Conservation (phyloP, 345 rosid species). For the Boechera retrofracta region DNA sequence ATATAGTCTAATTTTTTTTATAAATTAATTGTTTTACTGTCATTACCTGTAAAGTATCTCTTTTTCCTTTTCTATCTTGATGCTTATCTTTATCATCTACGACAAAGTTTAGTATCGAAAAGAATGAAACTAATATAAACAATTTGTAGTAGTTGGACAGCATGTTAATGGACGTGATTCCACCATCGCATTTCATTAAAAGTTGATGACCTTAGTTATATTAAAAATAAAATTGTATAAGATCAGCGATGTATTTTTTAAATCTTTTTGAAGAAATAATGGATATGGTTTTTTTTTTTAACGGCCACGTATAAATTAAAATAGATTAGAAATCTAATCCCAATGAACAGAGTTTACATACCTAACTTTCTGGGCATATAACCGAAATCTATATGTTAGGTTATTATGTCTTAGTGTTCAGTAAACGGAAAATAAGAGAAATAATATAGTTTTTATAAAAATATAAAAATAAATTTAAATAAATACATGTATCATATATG, state of each 20-base stretch:
- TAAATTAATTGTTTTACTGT: slow-evolving; percentile 1
- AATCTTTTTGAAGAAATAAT: background rate
- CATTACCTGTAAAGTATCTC: slow-evolving; percentile 24
- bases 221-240: background rate
- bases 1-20: background rate
- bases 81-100: slow-evolving; percentile 35
- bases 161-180: slow-evolving; percentile 34
- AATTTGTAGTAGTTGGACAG: slow-evolving; percentile 39
- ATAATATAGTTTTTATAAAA: too few relatives aligned
- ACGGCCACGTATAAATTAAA: too few relatives aligned
- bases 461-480: too few relatives aligned
- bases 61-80: background rate
- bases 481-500: background rate
- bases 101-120: slow-evolving; percentile 18
- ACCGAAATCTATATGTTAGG: too few relatives aligned
- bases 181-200: slow-evolving; percentile 36
- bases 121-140: slow-evolving; percentile 17
- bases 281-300: background rate
- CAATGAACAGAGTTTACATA: too few relatives aligned
- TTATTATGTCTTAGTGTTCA: too few relatives aligned
- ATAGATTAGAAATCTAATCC: too few relatives aligned
- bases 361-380: too few relatives aligned
- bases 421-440: too few relatives aligned
- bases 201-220: slow-evolving; percentile 8
- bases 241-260: background rate